Conservation (phyloP, 495 filamentous ascomycete genomes). For the Lasiosphaeris hirsuta region DNA sequence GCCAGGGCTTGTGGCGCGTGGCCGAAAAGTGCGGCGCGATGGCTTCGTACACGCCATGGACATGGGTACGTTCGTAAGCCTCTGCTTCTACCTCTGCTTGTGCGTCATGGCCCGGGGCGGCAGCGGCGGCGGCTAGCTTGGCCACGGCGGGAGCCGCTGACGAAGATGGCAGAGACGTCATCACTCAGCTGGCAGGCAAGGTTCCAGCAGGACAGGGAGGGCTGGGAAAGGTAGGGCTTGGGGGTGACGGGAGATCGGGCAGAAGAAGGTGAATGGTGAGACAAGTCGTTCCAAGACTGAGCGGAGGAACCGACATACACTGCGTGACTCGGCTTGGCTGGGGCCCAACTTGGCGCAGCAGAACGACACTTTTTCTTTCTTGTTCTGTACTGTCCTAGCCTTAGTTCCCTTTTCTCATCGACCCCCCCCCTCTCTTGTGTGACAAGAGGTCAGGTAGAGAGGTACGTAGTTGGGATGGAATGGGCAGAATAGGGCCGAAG, state of each 20-base stretch:
- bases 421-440: no score
- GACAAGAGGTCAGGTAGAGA: not conserved
- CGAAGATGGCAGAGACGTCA: conserved; percentile 25
- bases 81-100: conserved; percentile 27
- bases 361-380: no score
- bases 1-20: conserved; percentile 97
- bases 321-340: not conserved
- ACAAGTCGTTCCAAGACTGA: not conserved
- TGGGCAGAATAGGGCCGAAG: not conserved
- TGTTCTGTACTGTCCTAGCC: no score
- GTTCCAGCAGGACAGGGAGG: conserved; percentile 1
- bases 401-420: no score
- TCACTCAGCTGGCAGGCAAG: not conserved
- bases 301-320: not conserved
- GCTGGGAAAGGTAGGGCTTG: not conserved
- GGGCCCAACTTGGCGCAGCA: conserved; percentile 7
- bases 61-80: conserved; percentile 77
- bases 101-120: conserved; percentile 14
- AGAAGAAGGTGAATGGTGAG: conserved; percentile 6
- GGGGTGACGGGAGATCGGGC: conserved; percentile 6
- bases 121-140: conserved; percentile 21
- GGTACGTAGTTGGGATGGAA: not conserved
- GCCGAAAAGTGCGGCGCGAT: conserved; percentile 94
- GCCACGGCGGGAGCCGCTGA: conserved; percentile 31
- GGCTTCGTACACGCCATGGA: conserved; percentile 90